Evolutionary conservation across 2,329 filamentous ascomycete species (phyloP).

Genomic region (Bipolaris oryzae): DNA sequence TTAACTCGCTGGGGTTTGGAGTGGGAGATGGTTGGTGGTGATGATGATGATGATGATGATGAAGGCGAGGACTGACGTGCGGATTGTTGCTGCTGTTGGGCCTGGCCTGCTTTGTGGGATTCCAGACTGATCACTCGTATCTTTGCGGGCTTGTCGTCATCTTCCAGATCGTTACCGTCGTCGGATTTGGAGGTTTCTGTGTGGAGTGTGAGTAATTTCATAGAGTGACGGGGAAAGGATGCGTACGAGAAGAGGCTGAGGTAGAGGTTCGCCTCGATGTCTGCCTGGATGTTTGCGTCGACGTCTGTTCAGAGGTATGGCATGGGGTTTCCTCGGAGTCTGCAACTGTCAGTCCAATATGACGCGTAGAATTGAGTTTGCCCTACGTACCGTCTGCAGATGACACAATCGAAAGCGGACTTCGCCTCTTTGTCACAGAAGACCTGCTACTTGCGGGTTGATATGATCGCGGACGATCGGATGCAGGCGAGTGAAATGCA

Average conservation of each 20-base stretch:
- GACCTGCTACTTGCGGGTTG: conserved; percentile 18
- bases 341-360: conserved; percentile 2
- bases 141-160: conserved; percentile 6
- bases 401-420: conserved; percentile 25
- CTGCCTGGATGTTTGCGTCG: conserved; percentile 10
- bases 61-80: neutral
- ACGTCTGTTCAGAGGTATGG: conserved; percentile 11
- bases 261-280: conserved; percentile 16
- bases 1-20: conserved; percentile 8
- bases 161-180: conserved; percentile 1
- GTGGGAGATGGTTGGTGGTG: neutral
- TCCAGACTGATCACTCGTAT: conserved; percentile 4
- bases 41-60: neutral
- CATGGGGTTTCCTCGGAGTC: conserved; percentile 9
- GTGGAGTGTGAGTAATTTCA: conserved; percentile 1
- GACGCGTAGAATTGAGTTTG: neutral
- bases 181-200: conserved; percentile 11
- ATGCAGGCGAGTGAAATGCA: conserved; percentile 4
- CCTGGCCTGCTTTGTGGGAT: neutral
- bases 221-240: no score
- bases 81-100: conserved; percentile 3
- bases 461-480: conserved; percentile 10
- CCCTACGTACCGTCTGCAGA: conserved; percentile 14
- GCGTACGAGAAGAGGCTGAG: conserved; percentile 16
- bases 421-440: conserved; percentile 19